Conservation (phyloP, 2,329 filamentous ascomycete species). For the Incumbomyces lentus region DNA sequence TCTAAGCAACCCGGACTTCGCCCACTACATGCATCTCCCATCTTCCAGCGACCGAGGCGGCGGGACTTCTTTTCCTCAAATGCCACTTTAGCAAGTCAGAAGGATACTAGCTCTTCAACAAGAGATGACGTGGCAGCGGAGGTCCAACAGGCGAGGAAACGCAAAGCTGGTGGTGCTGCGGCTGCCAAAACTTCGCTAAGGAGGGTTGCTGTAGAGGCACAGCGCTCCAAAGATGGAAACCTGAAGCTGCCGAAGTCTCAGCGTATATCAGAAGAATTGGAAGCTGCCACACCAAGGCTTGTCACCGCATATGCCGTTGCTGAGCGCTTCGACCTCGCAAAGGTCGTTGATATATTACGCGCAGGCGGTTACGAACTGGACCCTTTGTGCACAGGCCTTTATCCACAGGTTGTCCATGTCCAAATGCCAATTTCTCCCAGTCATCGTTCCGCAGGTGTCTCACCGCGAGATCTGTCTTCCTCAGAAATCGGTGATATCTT, state of each 20-base stretch:
- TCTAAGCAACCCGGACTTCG: constrained; percentile 26
- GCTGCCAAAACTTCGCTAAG: constrained; percentile 65
- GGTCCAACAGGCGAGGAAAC: constrained; percentile 30
- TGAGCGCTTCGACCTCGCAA: constrained; percentile 53
- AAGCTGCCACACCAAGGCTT: constrained; percentile 28
- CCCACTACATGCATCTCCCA: constrained; percentile 26
- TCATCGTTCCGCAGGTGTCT: constrained; percentile 33
- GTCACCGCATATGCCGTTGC: constrained; percentile 58
- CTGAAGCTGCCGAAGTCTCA: constrained; percentile 32
- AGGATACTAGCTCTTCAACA: neutral
- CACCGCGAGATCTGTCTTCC: constrained; percentile 27
- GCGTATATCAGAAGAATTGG: constrained; percentile 25
- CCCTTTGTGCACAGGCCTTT: constrained; percentile 50
- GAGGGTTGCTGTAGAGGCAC: constrained; percentile 76
- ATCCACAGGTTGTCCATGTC: constrained; percentile 56
- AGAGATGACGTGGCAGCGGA: constrained; percentile 6
- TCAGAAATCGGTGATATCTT: constrained; percentile 71
- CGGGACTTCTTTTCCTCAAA: constrained; percentile 60
- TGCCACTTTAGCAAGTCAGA: constrained; percentile 29
- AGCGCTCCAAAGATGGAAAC: constrained; percentile 45
- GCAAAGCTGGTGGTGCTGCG: constrained; percentile 40
- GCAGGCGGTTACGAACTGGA: constrained; percentile 53
- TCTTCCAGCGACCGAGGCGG: constrained; percentile 36
- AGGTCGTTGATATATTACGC: constrained; percentile 47
- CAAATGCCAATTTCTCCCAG: constrained; percentile 39